Evolutionary conservation across 768 basidiomycete species (phyloP), one percentile per base, ranked within the genome.

Genomic region (Paxillus ammoniavirescens): DNA sequence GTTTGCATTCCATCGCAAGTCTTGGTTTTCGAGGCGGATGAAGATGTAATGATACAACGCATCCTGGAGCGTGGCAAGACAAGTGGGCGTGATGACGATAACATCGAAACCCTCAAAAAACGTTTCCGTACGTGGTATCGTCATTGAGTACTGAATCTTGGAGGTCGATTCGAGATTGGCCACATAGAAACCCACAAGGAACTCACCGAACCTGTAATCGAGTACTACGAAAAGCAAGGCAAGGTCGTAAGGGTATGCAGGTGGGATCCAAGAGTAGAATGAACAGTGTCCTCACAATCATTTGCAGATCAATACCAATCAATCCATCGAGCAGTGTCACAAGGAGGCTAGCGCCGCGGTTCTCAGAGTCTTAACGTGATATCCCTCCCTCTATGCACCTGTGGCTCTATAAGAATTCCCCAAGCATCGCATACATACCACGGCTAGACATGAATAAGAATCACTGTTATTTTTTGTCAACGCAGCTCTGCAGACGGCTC

Each of bases 61-160:
- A 77, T 99, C 53, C 77, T 95, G 48, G 88, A 94, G 70, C 85
- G 97, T 21, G 88, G 87, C 23, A 88, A 98, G 78, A 98, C 95
- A 0, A 92, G 89, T 51, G 96, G 97, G 14, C 80, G 97, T 13
- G 95, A 93, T 64, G 97, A 99, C 63, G 97, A 99, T 68, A 99
- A 99, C 66, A 60, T 61, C 12, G 93, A 96, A 70, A 93, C 86
- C 68, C 96, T 99, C 73, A 88, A 82, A 74, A 99, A 98, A 73
- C 89, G 97, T n/a, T 98, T 98, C 77, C 76, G 94, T 90, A 66
- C 17, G 87, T 78, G 12, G 10, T 5, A 30, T 30, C 10, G 33
- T 35, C 15, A 36, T 17, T 38, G 13, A 41, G 13, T 0, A 36
- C 21, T 38, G 13, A 41, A 10, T 0, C 28, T 1, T 38, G 9